Conservation (phyloP, 345 rosid genomes). For the Nasturtium officinale region DNA sequence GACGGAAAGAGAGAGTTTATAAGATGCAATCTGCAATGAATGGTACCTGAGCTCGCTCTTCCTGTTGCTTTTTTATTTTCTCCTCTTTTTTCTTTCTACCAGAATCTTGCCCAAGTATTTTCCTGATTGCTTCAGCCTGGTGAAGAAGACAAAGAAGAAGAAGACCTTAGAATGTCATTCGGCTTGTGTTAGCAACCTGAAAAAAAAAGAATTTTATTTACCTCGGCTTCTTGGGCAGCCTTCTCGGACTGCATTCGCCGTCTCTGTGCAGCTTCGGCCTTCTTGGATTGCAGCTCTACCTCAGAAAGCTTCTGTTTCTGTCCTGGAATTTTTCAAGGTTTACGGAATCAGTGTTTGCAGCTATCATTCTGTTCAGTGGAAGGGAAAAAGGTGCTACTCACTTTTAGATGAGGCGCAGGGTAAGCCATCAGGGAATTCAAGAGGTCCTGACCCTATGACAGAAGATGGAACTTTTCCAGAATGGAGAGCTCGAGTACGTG, state of each 20-base stretch:
- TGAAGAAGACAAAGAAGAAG: conserved; percentile 23
- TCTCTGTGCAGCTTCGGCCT: conserved; percentile 72
- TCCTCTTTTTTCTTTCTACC: conserved; percentile 74
- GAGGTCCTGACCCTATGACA: conserved; percentile 41
- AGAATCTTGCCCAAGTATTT: conserved; percentile 78
- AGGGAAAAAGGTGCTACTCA: conserved; percentile 38
- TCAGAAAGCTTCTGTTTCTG: conserved; percentile 75
- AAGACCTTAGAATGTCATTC: background rate
- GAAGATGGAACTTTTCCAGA: conserved; percentile 55
- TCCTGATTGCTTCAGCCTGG: conserved; percentile 84
- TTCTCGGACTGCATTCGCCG: conserved; percentile 74
- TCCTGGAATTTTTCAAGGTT: conserved; percentile 43
- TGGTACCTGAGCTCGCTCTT: conserved; percentile 65
- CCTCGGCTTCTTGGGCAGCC: conserved; percentile 82
- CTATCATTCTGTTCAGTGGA: background rate
- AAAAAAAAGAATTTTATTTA: conserved; percentile 8
- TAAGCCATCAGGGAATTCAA: conserved; percentile 75
- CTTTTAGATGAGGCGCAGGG: conserved; percentile 67
- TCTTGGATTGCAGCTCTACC: conserved; percentile 72
- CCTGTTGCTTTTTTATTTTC: conserved; percentile 59
- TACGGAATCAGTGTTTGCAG: conserved; percentile 15
- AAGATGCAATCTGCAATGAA: background rate
- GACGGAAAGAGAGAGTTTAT: background rate
- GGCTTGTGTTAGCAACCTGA: background rate
- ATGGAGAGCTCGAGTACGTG: conserved; percentile 63